These are phyloP conservation scores for Lentinula raphanica DNA, from an alignment of 768 basidiomycete species.

Conservation along the genomic window DNA sequence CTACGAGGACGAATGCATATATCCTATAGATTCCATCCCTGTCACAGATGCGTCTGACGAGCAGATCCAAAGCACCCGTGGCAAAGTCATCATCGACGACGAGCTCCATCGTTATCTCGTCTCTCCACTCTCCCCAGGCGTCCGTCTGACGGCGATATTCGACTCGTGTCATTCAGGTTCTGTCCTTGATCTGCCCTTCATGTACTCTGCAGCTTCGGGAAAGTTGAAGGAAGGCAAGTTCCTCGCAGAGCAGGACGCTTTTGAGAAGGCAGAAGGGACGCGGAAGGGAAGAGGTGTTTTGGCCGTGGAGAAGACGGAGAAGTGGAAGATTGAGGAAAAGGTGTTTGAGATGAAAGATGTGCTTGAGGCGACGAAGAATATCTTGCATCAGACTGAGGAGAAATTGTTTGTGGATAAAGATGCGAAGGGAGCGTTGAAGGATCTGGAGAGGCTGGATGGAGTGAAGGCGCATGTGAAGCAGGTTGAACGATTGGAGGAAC, in stretches of 20 bases:
- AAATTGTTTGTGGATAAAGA: conserved; percentile 4
- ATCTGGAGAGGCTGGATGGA: not conserved
- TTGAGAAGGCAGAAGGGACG: not conserved
- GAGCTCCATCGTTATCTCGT: conserved; percentile 56
- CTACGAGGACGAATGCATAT: conserved; percentile 47
- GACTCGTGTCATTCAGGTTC: conserved; percentile 59
- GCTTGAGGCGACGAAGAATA: conserved; percentile 4
- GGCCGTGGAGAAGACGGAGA: conserved; percentile 5
- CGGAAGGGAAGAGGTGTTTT: not conserved
- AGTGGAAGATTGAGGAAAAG: not conserved
- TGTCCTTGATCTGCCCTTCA: conserved; percentile 37
- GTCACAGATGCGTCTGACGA: not conserved
- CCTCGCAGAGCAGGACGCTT: not conserved
- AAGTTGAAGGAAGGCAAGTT: conserved; percentile 1
- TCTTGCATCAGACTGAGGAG: conserved; percentile 1
- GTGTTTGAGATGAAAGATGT: conserved; percentile 4
- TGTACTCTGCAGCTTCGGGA: conserved; percentile 7
- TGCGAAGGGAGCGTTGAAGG: not conserved
- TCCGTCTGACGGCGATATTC: conserved; percentile 54
- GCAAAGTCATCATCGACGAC: conserved; percentile 37
- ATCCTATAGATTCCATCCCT: conserved; percentile 1
- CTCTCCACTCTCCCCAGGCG: conserved; percentile 51
- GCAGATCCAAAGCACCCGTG: not conserved
- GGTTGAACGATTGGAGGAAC: not conserved
- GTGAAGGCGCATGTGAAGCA: conserved; percentile 6